Base-by-base conservation (phyloP, 441 rosid genomes). In the Corymbia citriodora region DNA sequence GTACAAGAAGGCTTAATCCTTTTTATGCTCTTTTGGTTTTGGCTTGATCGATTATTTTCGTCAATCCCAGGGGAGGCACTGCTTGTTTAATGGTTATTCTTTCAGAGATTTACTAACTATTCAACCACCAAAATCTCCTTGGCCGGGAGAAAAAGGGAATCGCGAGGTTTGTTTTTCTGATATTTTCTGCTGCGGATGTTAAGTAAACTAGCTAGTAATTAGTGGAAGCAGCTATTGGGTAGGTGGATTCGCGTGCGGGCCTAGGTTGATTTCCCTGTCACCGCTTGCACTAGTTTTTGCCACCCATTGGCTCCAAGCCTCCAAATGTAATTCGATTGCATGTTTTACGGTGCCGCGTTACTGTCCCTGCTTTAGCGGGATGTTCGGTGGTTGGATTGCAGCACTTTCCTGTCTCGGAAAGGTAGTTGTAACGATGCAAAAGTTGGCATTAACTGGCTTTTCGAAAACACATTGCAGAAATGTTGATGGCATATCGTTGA, bases 331-430 rank as follows among this genome's bases (percentile, higher is more conserved):
- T 70, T 70, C 8, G 36, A 33, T 70, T 23, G 0, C 74, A 65
- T n/a, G 33, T 65, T n/a, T 33, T 65, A 65, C 8, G 74, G 0
- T n/a, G n/a, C 1, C 2, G 18, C 17, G 10, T 36, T 0, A 65
- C 2, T 65, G 7, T n/a, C 74, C 8, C 40, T n/a, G 74, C 40
- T 65, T 65, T 65, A 65, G 40, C 33, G 15, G 17, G 16, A 65
- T 65, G n/a, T 65, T 65, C 17, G 31, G 40, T 65, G 19, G 74
- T n/a, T n/a, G 74, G 40, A 15, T 18, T n/a, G 2, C 74, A 65
- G 0, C 9, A n/a, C 81, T 70, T 70, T 70, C 81, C 48, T 33
- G 48, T 70, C 14, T 13, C 12, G 27, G 48, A 68, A 68, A 18
- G 14, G 81, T 70, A 70, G 81, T 70, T 25, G 8, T 33, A 9